phyloP scores from a whole-genome alignment of 192 early-diverging fungal species.

The Oehlia diaphana region DNA sequence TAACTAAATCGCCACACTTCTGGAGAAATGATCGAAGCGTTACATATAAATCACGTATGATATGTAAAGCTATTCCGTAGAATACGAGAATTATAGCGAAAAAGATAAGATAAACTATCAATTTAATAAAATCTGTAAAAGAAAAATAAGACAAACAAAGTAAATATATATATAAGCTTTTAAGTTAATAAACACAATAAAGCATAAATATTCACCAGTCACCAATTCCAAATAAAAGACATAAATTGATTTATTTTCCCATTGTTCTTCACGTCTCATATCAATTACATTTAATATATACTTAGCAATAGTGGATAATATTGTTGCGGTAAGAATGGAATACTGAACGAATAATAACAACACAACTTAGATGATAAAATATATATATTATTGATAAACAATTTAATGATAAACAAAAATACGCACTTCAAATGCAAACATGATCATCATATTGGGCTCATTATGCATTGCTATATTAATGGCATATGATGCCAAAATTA shows the following conservation, averaged over 20 bases:
- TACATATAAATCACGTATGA: slow-evolving; percentile 94
- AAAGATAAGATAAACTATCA: slow-evolving; percentile 85
- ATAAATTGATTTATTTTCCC: slow-evolving; percentile 94
- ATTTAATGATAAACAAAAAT: background rate
- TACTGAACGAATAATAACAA: slow-evolving; percentile 56
- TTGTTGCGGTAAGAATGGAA: slow-evolving; percentile 78
- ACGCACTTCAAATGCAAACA: slow-evolving; percentile 94
- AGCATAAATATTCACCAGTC: slow-evolving; percentile 51
- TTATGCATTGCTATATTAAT: slow-evolving; percentile 58
- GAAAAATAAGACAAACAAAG: background rate
- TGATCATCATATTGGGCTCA: slow-evolving; percentile 92
- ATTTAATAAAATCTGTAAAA: slow-evolving; percentile 79
- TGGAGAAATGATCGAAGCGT: slow-evolving; percentile 89
- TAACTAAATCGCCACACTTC: slow-evolving; percentile 84
- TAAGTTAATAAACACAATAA: background rate
- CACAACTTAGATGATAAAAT: background rate
- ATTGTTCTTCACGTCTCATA: slow-evolving; percentile 71
- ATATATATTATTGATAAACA: background rate
- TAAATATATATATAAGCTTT: background rate
- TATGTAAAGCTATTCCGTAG: slow-evolving; percentile 92
- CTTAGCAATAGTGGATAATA: slow-evolving; percentile 76
- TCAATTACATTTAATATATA: slow-evolving; percentile 90
- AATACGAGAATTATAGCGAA: slow-evolving; percentile 80
- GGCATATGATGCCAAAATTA: slow-evolving; percentile 73
- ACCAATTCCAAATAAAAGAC: slow-evolving; percentile 91